Percentiles rank a stretch among this genome's conserved stretches.
Evolutionary conservation across 768 basidiomycete genomes (phyloP).

Genomic region (Boletus barrowsii): DNA sequence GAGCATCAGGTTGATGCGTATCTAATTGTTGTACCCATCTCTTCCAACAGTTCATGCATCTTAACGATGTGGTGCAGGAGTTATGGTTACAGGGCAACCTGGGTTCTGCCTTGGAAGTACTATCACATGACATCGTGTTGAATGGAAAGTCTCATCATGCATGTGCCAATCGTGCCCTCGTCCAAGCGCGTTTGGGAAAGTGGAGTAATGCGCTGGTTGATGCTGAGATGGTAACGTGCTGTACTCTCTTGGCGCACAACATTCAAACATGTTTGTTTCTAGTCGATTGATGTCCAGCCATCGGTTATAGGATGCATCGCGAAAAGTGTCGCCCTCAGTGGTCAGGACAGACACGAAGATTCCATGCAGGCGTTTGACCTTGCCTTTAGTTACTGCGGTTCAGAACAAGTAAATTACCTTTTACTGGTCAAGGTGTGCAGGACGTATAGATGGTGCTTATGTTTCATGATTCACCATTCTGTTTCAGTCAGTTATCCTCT

Average conservation of each 20-base stretch:
- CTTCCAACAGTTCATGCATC: slow-evolving; percentile 11
- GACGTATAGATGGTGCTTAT: too few relatives aligned
- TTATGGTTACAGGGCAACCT: slow-evolving; percentile 7
- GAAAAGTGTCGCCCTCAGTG: slow-evolving; percentile 11
- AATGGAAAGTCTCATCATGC: slow-evolving; percentile 1
- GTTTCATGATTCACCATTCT: neutral
- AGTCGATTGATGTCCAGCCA: slow-evolving; percentile 10
- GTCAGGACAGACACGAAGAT: slow-evolving; percentile 10
- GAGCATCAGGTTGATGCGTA: neutral
- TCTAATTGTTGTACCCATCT: neutral
- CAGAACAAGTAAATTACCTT: slow-evolving; percentile 8
- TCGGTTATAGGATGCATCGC: slow-evolving; percentile 17
- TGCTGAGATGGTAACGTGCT: slow-evolving; percentile 11
- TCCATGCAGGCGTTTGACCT: slow-evolving; percentile 19
- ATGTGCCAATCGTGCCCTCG: slow-evolving; percentile 10
- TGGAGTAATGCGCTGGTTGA: slow-evolving; percentile 5
- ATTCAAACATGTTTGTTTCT: neutral
- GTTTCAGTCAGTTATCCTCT: slow-evolving; percentile 10
- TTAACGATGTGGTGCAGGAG: neutral
- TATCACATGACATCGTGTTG: slow-evolving; percentile 9
- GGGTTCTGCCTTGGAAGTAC: neutral
- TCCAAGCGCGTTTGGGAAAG: slow-evolving; percentile 6
- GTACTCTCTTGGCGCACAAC: neutral
- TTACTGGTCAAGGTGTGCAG: slow-evolving; percentile 15
- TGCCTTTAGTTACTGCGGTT: slow-evolving; percentile 3